Evolutionary conservation across 768 basidiomycete genomes (phyloP), one percentile per base, ranked within the genome.

Genomic region (Tulasnella sp.): DNA sequence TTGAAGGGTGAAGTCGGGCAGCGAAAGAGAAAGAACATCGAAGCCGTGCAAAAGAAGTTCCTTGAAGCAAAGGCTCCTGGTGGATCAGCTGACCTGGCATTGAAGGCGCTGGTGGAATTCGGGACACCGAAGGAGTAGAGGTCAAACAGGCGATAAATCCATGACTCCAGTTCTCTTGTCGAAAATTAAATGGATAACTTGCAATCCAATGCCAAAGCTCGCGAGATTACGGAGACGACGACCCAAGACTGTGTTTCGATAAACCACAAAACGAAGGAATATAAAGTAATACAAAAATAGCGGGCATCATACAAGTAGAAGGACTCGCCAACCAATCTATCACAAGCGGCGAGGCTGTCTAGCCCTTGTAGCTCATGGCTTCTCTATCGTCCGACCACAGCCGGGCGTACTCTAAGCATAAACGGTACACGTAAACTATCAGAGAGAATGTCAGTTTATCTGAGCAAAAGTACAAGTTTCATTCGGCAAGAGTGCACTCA

Each of bases 381-480:
- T 92, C 92, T 57, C 96, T 88, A 84, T 97, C 93, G 82, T 98
- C 95, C 13, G 91, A 89, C 86, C 89, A 91, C 35, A 98, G 85
- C 20, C 96, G 85, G 42, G 92, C 95, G 87, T 95, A 98, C 83
- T 98, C 96, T 67, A 98, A 84, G 80, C 92, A 93, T 29, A 97
- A 85, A 81, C 96, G 87, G 84, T 93, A 97, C 7, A 96, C 91
- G 83, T 97, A 96, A 46, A 89, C 94, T 94, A 82, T 15, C 2
- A 40, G n/a, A 80, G 39, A n/a, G 29, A 26, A 57, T 0, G 13
- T 55, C 18, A 46, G 78, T 73, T 51, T 26, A 7, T 11, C 61
- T 26, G n/a, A 29, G 40, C 69, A n/a, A 81, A 5, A 0, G 40
- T 67, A 26, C 73, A 20, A 23, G 72, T 73, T 71, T 18, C 18